A percentile compares a stretch with the other conserved stretches of the same genome.
These are phyloP conservation scores for Acmispon strigosus DNA, from an alignment of 306 rosid species.

Conservation along the genomic window DNA sequence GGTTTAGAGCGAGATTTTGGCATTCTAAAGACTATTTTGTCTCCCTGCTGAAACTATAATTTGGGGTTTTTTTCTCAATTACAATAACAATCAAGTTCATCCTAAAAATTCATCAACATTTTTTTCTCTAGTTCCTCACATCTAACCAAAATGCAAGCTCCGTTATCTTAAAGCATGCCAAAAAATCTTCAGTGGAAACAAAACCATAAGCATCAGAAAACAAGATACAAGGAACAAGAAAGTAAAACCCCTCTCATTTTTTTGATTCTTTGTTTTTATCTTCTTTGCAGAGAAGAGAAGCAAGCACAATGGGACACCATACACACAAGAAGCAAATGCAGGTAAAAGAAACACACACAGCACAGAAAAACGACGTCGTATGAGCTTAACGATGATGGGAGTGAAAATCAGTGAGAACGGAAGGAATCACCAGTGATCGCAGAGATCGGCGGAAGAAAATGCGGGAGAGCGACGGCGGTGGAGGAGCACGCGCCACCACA, in stretches of 20 bases:
- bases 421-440: constrained; percentile 10
- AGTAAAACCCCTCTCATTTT: not conserved
- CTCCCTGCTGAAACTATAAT: no score
- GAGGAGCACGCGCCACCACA: constrained; percentile 10
- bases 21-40: no score
- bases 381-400: not conserved
- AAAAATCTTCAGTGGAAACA: not conserved
- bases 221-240: not conserved
- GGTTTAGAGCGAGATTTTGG: no score
- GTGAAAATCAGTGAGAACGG: not conserved
- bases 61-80: no score
- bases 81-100: no score
- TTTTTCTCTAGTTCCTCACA: no score
- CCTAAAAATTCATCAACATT: no score
- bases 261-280: not conserved
- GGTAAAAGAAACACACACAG: not conserved
- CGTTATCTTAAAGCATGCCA: not conserved
- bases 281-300: not conserved
- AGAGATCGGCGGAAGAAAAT: not conserved
- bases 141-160: not conserved
- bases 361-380: not conserved
- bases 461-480: not conserved
- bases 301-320: not conserved
- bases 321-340: not conserved
- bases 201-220: not conserved